Conservation (phyloP, 2,329 filamentous ascomycete species). For the Penicillium sp. region DNA sequence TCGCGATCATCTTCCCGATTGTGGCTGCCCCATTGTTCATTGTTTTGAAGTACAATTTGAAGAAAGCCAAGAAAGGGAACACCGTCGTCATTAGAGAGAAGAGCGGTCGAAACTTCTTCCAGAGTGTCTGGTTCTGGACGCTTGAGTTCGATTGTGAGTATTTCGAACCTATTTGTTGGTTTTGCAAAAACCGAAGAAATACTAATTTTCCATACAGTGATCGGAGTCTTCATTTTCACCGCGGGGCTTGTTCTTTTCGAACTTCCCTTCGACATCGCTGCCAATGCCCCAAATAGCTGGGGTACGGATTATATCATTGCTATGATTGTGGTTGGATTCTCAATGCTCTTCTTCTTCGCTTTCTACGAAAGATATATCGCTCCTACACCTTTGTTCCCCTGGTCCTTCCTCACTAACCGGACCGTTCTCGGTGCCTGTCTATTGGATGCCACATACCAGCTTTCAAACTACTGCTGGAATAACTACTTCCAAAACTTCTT, state of each 20-base stretch:
- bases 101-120: slow-evolving; percentile 46
- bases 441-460: slow-evolving; percentile 31
- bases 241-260: slow-evolving; percentile 60
- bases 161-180: neutral
- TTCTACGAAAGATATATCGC: slow-evolving; percentile 55
- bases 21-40: slow-evolving; percentile 56
- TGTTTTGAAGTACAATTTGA: slow-evolving; percentile 56
- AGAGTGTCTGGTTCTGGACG: slow-evolving; percentile 54
- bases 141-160: slow-evolving; percentile 59
- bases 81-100: slow-evolving; percentile 42
- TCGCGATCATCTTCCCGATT: slow-evolving; percentile 60
- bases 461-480: slow-evolving; percentile 34
- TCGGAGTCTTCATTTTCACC: slow-evolving; percentile 62
- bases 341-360: slow-evolving; percentile 54
- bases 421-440: slow-evolving; percentile 33
- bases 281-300: slow-evolving; percentile 41
- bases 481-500: slow-evolving; percentile 30
- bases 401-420: slow-evolving; percentile 32
- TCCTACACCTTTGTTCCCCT: slow-evolving; percentile 49
- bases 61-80: slow-evolving; percentile 56
- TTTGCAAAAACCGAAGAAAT: neutral
- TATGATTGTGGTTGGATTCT: slow-evolving; percentile 55
- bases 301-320: slow-evolving; percentile 48
- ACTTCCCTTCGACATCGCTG: slow-evolving; percentile 46
- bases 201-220: slow-evolving; percentile 32